Evolutionary conservation across 2,329 filamentous ascomycete species (phyloP).

Genomic region (Paecilomyces sp.): DNA sequence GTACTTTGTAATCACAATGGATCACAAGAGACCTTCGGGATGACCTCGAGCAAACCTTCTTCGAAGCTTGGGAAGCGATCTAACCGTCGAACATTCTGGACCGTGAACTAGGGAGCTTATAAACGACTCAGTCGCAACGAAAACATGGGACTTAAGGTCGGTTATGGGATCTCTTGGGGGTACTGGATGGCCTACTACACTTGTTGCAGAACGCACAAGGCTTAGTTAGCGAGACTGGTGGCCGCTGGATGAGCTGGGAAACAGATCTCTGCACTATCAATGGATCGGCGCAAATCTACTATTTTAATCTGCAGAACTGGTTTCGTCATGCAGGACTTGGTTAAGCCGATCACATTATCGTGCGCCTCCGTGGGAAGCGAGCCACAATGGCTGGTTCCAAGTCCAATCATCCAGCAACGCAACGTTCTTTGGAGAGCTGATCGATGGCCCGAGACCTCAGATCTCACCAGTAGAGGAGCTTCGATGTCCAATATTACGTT

Average conservation of each 20-base stretch:
- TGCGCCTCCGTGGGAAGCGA: neutral
- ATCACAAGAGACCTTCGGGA: neutral
- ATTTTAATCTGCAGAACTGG: neutral
- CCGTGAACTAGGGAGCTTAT: neutral
- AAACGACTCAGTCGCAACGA: neutral
- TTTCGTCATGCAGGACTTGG: neutral
- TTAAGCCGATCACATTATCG: neutral
- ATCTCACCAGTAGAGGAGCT: neutral
- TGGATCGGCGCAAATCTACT: neutral
- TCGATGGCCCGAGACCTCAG: neutral
- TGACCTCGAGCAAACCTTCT: neutral
- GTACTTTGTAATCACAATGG: neutral
- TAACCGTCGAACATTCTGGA: neutral
- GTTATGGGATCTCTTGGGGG: neutral
- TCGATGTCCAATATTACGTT: neutral
- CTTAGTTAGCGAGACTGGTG: too few relatives aligned
- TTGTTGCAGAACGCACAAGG: too few relatives aligned
- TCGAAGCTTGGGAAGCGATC: neutral
- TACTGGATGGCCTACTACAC: too few relatives aligned
- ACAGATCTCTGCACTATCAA: neutral
- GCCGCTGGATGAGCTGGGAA: too few relatives aligned
- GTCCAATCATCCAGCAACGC: neutral
- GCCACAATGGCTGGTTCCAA: neutral
- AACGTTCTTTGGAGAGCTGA: neutral
- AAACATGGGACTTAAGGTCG: neutral